Evolutionary conservation across 495 filamentous ascomycete species (phyloP).

Genomic region (Pseudomonodictys pantanalensis): DNA sequence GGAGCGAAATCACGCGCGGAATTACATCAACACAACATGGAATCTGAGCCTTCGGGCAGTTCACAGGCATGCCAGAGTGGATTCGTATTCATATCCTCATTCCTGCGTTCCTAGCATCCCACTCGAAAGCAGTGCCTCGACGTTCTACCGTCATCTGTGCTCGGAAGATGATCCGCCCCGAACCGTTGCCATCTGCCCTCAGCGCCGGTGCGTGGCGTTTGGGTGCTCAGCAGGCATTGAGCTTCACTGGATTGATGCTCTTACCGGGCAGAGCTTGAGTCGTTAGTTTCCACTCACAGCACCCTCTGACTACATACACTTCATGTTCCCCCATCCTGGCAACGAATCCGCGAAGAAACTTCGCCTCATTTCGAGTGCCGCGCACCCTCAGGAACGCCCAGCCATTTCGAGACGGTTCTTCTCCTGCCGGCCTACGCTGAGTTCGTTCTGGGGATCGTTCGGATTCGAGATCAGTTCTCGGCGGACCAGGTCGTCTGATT

Average conservation of each 20-base stretch:
- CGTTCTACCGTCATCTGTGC: slow-evolving; percentile 60
- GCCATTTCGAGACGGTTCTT: slow-evolving; percentile 25
- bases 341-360: slow-evolving; percentile 56
- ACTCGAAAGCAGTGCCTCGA: slow-evolving; percentile 36
- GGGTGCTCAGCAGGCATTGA: slow-evolving; percentile 67
- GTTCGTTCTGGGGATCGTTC: slow-evolving; percentile 20
- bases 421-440: slow-evolving; percentile 11
- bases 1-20: slow-evolving; percentile 3
- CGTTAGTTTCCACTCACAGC: slow-evolving; percentile 66
- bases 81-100: background rate
- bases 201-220: slow-evolving; percentile 67
- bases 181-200: slow-evolving; percentile 67
- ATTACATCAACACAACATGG: slow-evolving; percentile 29
- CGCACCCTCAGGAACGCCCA: slow-evolving; percentile 40
- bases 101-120: slow-evolving; percentile 12
- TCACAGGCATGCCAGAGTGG: background rate
- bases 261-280: slow-evolving; percentile 56
- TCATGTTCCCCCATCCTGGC: slow-evolving; percentile 57
- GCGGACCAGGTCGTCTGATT: slow-evolving; percentile 33
- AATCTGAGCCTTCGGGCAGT: slow-evolving; percentile 22
- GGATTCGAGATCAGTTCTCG: slow-evolving; percentile 15
- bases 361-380: slow-evolving; percentile 66
- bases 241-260: slow-evolving; percentile 67
- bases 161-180: slow-evolving; percentile 63
- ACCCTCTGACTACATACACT: slow-evolving; percentile 65